These are phyloP conservation scores for Penicillium decumbens DNA, from an alignment of 2,329 filamentous ascomycete species.

Conservation along the genomic window DNA sequence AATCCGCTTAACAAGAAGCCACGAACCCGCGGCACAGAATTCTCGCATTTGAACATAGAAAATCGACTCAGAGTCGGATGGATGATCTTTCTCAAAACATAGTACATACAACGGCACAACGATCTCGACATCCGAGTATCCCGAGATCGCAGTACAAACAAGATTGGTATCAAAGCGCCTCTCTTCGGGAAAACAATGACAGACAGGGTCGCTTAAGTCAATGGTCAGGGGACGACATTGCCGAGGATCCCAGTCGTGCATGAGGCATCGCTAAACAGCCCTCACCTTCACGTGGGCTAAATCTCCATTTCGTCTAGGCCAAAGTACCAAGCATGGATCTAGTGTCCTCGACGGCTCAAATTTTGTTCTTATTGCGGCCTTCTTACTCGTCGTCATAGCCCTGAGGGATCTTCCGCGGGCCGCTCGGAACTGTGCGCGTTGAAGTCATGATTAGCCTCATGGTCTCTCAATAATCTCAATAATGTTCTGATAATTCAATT, in stretches of 20 bases:
- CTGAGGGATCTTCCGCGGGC: conserved; percentile 44
- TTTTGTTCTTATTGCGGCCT: conserved; percentile 5
- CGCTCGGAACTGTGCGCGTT: conserved; percentile 40
- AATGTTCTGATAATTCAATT: background rate
- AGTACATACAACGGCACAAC: conserved; percentile 22
- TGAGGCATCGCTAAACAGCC: conserved; percentile 5
- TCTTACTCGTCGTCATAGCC: conserved; percentile 46
- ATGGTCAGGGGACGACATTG: conserved; percentile 1
- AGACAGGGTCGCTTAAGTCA: conserved; percentile 5
- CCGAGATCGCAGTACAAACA: conserved; percentile 15
- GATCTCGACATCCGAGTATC: conserved; percentile 14
- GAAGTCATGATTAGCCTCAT: conserved; percentile 10
- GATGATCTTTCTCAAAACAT: conserved; percentile 23
- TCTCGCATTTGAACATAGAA: conserved; percentile 10
- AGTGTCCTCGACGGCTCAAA: conserved; percentile 6
- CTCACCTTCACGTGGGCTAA: conserved; percentile 4
- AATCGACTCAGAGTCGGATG: conserved; percentile 21
- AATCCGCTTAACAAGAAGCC: background rate
- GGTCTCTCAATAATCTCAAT: background rate
- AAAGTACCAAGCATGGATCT: conserved; percentile 4
- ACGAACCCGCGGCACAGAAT: background rate
- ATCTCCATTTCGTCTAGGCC: conserved; percentile 3
- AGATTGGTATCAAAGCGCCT: conserved; percentile 27
- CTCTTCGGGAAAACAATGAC: conserved; percentile 7
- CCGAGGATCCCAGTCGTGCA: conserved; percentile 3